phyloP scores from a whole-genome alignment of 1,284 basidiomycete species.

The Apiotrichum gamsii region DNA sequence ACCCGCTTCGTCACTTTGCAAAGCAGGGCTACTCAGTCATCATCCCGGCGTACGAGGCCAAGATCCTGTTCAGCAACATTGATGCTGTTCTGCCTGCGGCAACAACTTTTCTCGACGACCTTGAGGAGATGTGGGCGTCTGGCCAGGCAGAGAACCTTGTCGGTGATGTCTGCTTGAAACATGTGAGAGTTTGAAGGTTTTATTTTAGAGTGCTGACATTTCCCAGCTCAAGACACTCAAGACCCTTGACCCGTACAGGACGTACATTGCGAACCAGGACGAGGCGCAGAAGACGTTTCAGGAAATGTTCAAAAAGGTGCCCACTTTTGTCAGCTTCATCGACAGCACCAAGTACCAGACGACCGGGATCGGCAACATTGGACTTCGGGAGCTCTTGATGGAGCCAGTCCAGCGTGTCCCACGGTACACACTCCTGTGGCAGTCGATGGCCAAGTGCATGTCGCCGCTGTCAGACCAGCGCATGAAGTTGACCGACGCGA shows the following conservation, averaged over 20 bases:
- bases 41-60: slow-evolving; percentile 82
- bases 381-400: slow-evolving; percentile 89
- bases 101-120: slow-evolving; percentile 73
- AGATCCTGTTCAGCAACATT: slow-evolving; percentile 86
- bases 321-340: slow-evolving; percentile 70
- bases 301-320: slow-evolving; percentile 68
- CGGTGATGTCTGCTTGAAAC: slow-evolving; percentile 77
- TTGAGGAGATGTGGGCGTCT: slow-evolving; percentile 63
- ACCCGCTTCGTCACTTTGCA: slow-evolving; percentile 80
- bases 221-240: slow-evolving; percentile 61
- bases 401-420: slow-evolving; percentile 99
- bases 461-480: slow-evolving; percentile 67
- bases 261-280: slow-evolving; percentile 86
- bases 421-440: slow-evolving; percentile 87
- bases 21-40: slow-evolving; percentile 76
- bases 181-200: slow-evolving; percentile 51
- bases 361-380: slow-evolving; percentile 73
- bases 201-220: too few species aligned
- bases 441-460: slow-evolving; percentile 84
- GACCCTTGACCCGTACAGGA: slow-evolving; percentile 83
- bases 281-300: slow-evolving; percentile 87
- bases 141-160: slow-evolving; percentile 57
- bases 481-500: slow-evolving; percentile 75
- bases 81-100: slow-evolving; percentile 83
- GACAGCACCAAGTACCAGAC: slow-evolving; percentile 85